Percentiles rank a stretch among this genome's conserved stretches.
phyloP scores from a whole-genome alignment of 2,329 filamentous ascomycete genomes.

The Fusarium sp. region DNA sequence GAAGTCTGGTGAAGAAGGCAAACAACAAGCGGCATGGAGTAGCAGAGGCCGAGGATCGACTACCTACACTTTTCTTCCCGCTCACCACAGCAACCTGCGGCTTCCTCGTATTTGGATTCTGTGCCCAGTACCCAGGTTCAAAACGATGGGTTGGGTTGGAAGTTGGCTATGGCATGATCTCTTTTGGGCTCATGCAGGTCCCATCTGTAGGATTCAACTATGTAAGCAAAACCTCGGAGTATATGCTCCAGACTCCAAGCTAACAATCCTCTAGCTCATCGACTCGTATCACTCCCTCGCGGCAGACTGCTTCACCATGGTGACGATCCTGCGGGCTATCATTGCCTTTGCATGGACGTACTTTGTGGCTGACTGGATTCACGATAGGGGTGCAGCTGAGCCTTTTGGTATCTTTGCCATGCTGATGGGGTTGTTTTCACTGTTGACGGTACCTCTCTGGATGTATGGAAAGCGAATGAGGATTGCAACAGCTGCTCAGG shows the following conservation, averaged over 20 bases:
- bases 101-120: constrained; percentile 51
- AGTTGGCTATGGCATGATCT: constrained; percentile 49
- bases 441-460: constrained; percentile 50
- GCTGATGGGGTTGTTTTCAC: constrained; percentile 48
- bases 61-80: constrained; percentile 45
- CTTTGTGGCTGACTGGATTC: constrained; percentile 61
- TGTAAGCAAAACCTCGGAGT: constrained; percentile 39
- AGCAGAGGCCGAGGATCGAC: constrained; percentile 47
- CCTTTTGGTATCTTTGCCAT: constrained; percentile 57
- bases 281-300: constrained; percentile 59
- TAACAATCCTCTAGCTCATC: constrained; percentile 51
- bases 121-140: constrained; percentile 45
- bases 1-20: constrained; percentile 6
- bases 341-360: constrained; percentile 66
- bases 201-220: constrained; percentile 53
- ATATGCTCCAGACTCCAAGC: neutral
- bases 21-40: constrained; percentile 39
- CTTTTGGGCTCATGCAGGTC: constrained; percentile 52
- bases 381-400: constrained; percentile 53
- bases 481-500: constrained; percentile 44
- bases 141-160: constrained; percentile 49
- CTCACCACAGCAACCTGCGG: constrained; percentile 46
- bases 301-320: constrained; percentile 64
- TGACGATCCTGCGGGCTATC: constrained; percentile 59
- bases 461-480: constrained; percentile 50